phyloP scores from a whole-genome alignment of 106 monocot species.

The Dioscorea dumetorum region DNA sequence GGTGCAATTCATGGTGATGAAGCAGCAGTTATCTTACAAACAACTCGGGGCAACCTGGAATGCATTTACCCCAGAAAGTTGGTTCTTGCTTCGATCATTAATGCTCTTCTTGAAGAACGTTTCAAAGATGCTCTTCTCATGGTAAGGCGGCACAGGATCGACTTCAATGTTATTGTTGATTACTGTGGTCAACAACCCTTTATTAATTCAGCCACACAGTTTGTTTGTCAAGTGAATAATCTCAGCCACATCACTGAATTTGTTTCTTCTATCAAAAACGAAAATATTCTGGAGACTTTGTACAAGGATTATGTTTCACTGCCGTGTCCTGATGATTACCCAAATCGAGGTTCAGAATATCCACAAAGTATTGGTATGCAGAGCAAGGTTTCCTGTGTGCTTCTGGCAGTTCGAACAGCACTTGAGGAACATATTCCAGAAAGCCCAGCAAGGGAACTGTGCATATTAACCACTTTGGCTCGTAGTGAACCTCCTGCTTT shows the following conservation, averaged over 20 bases:
- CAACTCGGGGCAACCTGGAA: constrained; percentile 82
- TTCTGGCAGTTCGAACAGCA: constrained; percentile 55
- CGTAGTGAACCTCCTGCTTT: constrained; percentile 86
- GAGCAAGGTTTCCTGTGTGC: constrained; percentile 58
- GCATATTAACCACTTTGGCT: constrained; percentile 90
- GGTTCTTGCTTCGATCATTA: constrained; percentile 70
- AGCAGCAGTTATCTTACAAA: constrained; percentile 79
- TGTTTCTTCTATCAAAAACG: constrained; percentile 81
- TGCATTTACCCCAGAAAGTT: constrained; percentile 90
- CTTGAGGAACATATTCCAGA: constrained; percentile 55
- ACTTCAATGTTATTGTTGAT: constrained; percentile 93
- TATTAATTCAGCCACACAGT: constrained; percentile 53
- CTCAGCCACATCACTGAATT: constrained; percentile 86
- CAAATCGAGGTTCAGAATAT: constrained; percentile 10
- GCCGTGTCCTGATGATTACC: constrained; percentile 7
- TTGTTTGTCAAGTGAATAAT: constrained; percentile 81
- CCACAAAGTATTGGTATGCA: background rate
- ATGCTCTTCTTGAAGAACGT: constrained; percentile 60
- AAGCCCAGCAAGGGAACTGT: constrained; percentile 82
- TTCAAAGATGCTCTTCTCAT: constrained; percentile 75
- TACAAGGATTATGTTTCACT: constrained; percentile 51
- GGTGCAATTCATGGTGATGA: constrained; percentile 95
- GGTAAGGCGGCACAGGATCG: constrained; percentile 95
- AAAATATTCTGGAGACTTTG: constrained; percentile 62
- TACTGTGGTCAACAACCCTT: constrained; percentile 79